Base-by-base conservation (phyloP, 2,329 filamentous ascomycete genomes). In the Neofusicoccum parvum region DNA sequence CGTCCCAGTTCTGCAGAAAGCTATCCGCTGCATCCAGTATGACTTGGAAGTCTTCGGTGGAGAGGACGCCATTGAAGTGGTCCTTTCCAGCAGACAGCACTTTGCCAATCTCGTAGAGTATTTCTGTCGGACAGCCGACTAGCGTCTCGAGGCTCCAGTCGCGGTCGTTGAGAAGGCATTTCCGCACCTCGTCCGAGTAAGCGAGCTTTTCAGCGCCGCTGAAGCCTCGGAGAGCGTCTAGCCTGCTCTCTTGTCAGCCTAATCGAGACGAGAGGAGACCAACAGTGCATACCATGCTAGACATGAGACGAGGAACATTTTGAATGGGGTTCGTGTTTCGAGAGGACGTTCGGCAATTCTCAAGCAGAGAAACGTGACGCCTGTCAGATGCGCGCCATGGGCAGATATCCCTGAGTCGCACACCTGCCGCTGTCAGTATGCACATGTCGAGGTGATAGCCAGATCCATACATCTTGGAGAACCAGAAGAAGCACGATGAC, bases 181-280 rank as follows among this genome's bases (percentile, higher is more conserved):
- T 10, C 45, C 64, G 17, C 48, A 54, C 49, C 3, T 4, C n/a
- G 14, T 46, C 32, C 7, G 65, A 66, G 50, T 68, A 69, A 3
- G 67, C 68, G 10, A 69, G 56, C 39, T 69, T 69, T 43, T 69
- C 68, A 1, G 67, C 64, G n/a, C 68, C 68, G 50, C 68, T 69
- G 20, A 67, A 68, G 12, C 68, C 67, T n/a, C 68, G 68, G 1
- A 67, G 62, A 17, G 67, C 59, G 43, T 69, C 68, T 17, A 69
- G 60, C 67, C 17, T 49, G 23, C 58, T 17, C 49, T 32, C 9
- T n/a, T 14, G 12, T 39, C 2, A 46, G 23, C 3, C 6, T 4
- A 10, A 14, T 37, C 14, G 4, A 27, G 27, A 27, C 5, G 20
- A 14, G 15, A 4, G n/a, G 4, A 49, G 10, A 15, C 11, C 23